Conservation (phyloP, 1,139 yeast genomes). For the Scheffersomyces stambukii region DNA sequence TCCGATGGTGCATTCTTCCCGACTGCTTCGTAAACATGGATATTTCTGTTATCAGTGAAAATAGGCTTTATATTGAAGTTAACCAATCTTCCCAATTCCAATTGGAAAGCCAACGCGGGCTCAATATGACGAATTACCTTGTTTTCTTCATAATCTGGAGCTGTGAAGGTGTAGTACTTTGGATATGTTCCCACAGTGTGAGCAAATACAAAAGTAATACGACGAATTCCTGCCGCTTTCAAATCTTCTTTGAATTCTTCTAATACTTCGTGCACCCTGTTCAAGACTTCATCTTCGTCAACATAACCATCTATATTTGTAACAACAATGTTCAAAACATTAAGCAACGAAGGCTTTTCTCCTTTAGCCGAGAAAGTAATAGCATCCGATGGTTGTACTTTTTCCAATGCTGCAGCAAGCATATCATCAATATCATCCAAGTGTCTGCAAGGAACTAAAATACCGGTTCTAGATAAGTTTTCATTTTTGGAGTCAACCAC, state of each 20-base stretch:
- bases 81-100: slow-evolving; percentile 89
- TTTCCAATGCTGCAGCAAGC: slow-evolving; percentile 70
- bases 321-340: slow-evolving; percentile 79
- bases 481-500: slow-evolving; percentile 64
- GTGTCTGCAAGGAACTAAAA: slow-evolving; percentile 77
- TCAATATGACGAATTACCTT: slow-evolving; percentile 95
- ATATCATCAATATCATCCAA: slow-evolving; percentile 88
- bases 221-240: slow-evolving; percentile 70
- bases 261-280: slow-evolving; percentile 60
- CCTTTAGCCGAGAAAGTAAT: slow-evolving; percentile 36
- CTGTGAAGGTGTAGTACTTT: slow-evolving; percentile 91
- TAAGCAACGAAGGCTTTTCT: slow-evolving; percentile 46
- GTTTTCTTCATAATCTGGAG: slow-evolving; percentile 78
- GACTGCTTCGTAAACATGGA: slow-evolving; percentile 94
- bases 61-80: slow-evolving; percentile 94
- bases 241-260: slow-evolving; percentile 70
- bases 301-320: slow-evolving; percentile 70
- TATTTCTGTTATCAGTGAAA: slow-evolving; percentile 94
- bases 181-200: slow-evolving; percentile 84
- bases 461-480: slow-evolving; percentile 71
- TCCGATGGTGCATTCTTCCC: slow-evolving; percentile 93
- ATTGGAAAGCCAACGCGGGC: slow-evolving; percentile 96
- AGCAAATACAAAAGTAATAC: slow-evolving; percentile 88
- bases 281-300: slow-evolving; percentile 65
- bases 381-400: slow-evolving; percentile 50